Evolutionary conservation across 768 basidiomycete species (phyloP), one percentile per base, ranked within the genome.

Genomic region (Suillus paluster): DNA sequence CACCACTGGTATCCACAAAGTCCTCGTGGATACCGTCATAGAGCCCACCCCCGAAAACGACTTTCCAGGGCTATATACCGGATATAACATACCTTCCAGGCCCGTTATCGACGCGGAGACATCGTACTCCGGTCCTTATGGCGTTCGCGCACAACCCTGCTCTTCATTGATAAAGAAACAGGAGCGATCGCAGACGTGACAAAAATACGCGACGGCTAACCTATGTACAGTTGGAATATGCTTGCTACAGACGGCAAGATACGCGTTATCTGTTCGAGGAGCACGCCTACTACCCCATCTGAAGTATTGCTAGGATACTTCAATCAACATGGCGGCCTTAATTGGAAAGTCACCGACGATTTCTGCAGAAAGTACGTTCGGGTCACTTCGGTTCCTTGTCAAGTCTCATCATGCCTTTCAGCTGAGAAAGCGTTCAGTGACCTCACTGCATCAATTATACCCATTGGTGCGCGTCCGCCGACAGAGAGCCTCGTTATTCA

Each of bases 51-150:
- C 55, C 4, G 65, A 67, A 3, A 41, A 64, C 4, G 69, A 69
- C 39, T 91, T 90, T 71, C 90, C 89, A 0, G 90, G 90, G 0
- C 73, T 92, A 2, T 91, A 86, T 64, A 78, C 84, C 6, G 77
- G 83, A 19, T 79, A 75, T 61, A 81, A 80, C 63, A 73, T 90
- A 19, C 71, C 80, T 0, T 42, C 75, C 1, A 70, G 68, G 2
- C 80, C 85, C 0, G 82, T 83, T 66, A 62, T 85, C 54, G 60
- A 5, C 55, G 70, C 11, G 39, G 55, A 15, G 58, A 45, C 4
- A 59, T 88, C n/a, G 71, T 84, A n/a, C 68, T 81, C 5, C 76
- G 80, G 19, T 86, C 86, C 0, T 70, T 77, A 21, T 88, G 84
- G 84, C 80, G 83, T 1, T 86, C 86, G 1, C 78, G 84, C 10